Evolutionary conservation across 2,329 filamentous ascomycete genomes (phyloP), one percentile per base, ranked within the genome.

Genomic region (Aspergillus caelatus): DNA sequence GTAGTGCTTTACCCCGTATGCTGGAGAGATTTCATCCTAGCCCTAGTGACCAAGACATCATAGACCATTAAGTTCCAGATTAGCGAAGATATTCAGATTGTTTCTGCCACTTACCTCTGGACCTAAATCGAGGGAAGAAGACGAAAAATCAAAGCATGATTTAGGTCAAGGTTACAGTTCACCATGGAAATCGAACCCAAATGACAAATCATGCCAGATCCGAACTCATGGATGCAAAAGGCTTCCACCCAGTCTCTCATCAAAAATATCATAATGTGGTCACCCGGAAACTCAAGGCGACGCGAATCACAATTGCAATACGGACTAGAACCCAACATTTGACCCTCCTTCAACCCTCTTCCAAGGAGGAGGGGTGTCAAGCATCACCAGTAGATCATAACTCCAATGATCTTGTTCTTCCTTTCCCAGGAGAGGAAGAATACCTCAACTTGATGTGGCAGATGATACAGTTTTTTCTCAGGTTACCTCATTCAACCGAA

Each of bases 401-500:
- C 9, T 36, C 34, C 14, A 36, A 36, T 3, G 14, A 16, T 16
- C 14, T 34, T 21, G 6, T 23, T n/a, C 19, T 36, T 36, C 28
- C 28, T 32, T 19, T 28, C 28, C 12, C 26, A 8, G 28, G 3
- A 53, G 19, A 14, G 21, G 16, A 14, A 10, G 32, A 19, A 55
- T 39, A 36, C 9, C 11, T 36, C 32, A 39, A 36, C 32, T 55
- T 16, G 21, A 39, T 11, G 52, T 39, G 52, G 52, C 52, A 55
- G 52, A 39, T 55, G 52, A 55, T 55, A 55, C 32, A 39, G 30
- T 39, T 21, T 48, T 48, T 14, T 16, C 5, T 21, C 4, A 28
- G 52, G 34, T 55, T 55, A 55, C 52, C 52, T 55, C 52, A 54
- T 55, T 36, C 21, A 39, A 55, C 21, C 52, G 52, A 55, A 19